phyloP scores from a whole-genome alignment of 192 early-diverging fungal species.

The Coemansia sp. region DNA sequence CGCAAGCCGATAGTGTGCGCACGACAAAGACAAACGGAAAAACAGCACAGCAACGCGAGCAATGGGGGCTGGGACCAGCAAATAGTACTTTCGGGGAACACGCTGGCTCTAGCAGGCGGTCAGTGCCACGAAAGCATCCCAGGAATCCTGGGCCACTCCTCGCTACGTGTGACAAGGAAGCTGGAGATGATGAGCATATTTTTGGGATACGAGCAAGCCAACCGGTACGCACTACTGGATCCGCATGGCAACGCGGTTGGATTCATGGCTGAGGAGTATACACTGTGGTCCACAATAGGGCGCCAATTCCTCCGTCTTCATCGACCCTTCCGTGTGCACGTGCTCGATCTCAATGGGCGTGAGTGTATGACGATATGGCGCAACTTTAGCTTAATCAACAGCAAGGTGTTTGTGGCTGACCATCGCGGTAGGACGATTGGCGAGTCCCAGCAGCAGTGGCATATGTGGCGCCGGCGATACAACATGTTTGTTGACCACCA shows the following conservation, averaged over 20 bases:
- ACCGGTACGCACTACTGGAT: conserved; percentile 79
- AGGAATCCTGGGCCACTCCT: conserved; percentile 16
- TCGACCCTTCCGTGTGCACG: conserved; percentile 70
- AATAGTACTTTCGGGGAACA: background rate
- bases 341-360: conserved; percentile 72
- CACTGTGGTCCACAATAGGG: conserved; percentile 60
- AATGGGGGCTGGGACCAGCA: background rate
- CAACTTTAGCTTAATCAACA: conserved; percentile 76
- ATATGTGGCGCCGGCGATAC: conserved; percentile 76
- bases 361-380: conserved; percentile 66
- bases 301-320: conserved; percentile 76
- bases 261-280: conserved; percentile 79
- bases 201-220: conserved; percentile 80
- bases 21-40: background rate
- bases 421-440: conserved; percentile 67
- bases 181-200: conserved; percentile 83
- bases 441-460: conserved; percentile 85
- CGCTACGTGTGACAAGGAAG: conserved; percentile 55
- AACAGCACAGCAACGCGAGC: background rate
- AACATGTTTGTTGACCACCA: conserved; percentile 66
- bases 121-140: background rate
- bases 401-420: conserved; percentile 66
- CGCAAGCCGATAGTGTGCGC: background rate
- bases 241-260: conserved; percentile 65
- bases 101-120: background rate